A percentile compares a stretch with the other conserved stretches of the same genome.
These are phyloP conservation scores for Ascochyta clinopodiicola DNA, from an alignment of 2,329 filamentous ascomycete genomes.

Conservation along the genomic window DNA sequence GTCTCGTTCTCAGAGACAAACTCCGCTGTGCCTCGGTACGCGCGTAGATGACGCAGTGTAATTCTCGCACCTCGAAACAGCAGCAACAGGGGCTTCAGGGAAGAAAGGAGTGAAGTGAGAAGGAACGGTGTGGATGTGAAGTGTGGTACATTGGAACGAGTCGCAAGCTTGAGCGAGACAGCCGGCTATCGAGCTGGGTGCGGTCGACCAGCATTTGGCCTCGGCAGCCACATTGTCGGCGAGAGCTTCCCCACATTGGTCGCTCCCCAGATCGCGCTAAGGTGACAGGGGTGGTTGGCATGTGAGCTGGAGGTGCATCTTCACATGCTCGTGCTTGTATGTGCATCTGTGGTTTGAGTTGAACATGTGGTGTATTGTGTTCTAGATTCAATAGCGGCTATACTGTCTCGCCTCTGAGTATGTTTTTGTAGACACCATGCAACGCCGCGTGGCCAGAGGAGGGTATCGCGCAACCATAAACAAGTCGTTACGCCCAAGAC, in stretches of 20 bases:
- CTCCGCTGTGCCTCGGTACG: constrained; percentile 35
- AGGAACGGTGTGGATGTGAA: background rate
- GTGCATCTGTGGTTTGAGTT: background rate
- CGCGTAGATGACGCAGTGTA: constrained; percentile 12
- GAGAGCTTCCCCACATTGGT: constrained; percentile 40
- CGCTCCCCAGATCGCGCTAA: constrained; percentile 22
- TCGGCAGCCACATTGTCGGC: constrained; percentile 45
- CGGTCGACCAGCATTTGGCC: constrained; percentile 36
- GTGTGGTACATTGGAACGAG: constrained; percentile 14
- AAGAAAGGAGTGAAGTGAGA: background rate
- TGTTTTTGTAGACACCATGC: constrained; percentile 14
- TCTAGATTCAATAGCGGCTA: background rate
- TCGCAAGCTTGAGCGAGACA: constrained; percentile 12
- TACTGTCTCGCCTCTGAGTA: constrained; percentile 7
- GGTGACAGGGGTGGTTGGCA: constrained; percentile 29
- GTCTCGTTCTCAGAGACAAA: constrained; percentile 9
- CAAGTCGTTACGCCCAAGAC: constrained; percentile 5
- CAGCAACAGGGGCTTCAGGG: background rate
- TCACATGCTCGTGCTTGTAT: constrained; percentile 25
- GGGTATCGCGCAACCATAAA: constrained; percentile 14
- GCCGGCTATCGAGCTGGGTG: constrained; percentile 24
- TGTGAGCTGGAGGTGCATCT: constrained; percentile 29
- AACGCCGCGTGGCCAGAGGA: constrained; percentile 15
- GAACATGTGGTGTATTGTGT: background rate
- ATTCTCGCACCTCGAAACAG: background rate